phyloP scores from a whole-genome alignment of 1,284 basidiomycete genomes.

The Ustilago xerochloae region DNA sequence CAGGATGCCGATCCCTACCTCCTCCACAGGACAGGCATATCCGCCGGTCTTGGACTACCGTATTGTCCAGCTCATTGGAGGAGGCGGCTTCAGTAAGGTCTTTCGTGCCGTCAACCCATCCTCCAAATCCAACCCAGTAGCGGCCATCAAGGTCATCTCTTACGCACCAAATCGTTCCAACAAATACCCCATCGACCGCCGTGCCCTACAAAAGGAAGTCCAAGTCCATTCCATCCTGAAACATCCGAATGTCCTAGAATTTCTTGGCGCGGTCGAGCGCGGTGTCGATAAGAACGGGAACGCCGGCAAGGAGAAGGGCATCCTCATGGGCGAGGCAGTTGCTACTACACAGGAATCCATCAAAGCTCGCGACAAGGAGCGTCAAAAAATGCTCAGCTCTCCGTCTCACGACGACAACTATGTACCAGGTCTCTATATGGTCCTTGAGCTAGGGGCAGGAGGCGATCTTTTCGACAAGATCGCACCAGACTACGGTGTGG shows the following conservation, averaged over 20 bases:
- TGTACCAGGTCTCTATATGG: constrained; percentile 79
- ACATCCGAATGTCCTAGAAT: constrained; percentile 85
- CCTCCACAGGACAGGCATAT: constrained; percentile 63
- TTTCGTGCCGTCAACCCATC: constrained; percentile 61
- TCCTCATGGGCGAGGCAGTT: constrained; percentile 50
- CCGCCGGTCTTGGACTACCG: constrained; percentile 62
- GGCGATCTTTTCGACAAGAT: constrained; percentile 99
- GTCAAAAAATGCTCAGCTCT: constrained; percentile 38
- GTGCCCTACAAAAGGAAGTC: constrained; percentile 81
- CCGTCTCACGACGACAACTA: constrained; percentile 55
- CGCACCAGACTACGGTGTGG: constrained; percentile 83
- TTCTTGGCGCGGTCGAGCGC: constrained; percentile 74
- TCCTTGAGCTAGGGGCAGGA: constrained; percentile 90
- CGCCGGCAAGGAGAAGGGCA: constrained; percentile 41
- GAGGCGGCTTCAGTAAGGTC: constrained; percentile 66
- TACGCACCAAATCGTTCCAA: constrained; percentile 57
- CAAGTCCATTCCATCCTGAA: constrained; percentile 86
- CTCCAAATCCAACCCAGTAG: constrained; percentile 51
- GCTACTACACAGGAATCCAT: constrained; percentile 72
- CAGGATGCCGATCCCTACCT: constrained; percentile 57
- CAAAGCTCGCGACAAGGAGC: constrained; percentile 63
- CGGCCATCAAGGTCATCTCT: constrained; percentile 67
- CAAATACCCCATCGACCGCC: constrained; percentile 63
- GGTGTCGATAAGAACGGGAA: constrained; percentile 46
- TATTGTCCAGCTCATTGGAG: constrained; percentile 65